Evolutionary conservation across 371 early-diverging fungal species (phyloP).

Genomic region (Syncephalastrum monosporum): DNA sequence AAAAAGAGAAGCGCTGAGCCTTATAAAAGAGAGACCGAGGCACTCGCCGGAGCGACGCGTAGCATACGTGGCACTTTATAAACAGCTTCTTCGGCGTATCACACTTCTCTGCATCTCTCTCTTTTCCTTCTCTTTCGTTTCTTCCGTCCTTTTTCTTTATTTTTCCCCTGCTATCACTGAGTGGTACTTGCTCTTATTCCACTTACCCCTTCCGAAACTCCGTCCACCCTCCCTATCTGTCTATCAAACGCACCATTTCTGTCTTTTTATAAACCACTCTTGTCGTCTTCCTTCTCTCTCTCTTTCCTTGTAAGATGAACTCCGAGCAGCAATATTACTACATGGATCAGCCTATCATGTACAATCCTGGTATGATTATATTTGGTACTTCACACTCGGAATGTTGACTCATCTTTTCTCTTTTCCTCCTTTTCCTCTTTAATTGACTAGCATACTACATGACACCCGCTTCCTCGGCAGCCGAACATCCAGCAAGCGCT

Average conservation of each 20-base stretch:
- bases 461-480: too few species aligned
- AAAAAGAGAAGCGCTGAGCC: slow-evolving; percentile 3
- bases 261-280: slow-evolving; percentile 3
- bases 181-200: background rate
- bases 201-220: slow-evolving; percentile 1
- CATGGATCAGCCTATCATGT: slow-evolving; percentile 27
- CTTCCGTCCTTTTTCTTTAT: slow-evolving; percentile 3
- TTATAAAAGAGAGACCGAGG: too few species aligned
- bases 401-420: slow-evolving; percentile 2
- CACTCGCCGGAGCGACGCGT: slow-evolving; percentile 2
- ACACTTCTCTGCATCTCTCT: slow-evolving; percentile 5
- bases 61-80: slow-evolving; percentile 8
- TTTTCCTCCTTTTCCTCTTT: background rate
- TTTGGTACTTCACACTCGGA: background rate
- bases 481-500: background rate
- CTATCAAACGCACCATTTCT: background rate
- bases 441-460: too few species aligned
- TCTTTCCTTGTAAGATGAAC: slow-evolving; percentile 11
- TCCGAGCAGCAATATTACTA: slow-evolving; percentile 32
- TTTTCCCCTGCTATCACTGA: slow-evolving; percentile 1
- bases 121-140: slow-evolving; percentile 11
- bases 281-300: slow-evolving; percentile 9
- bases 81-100: background rate
- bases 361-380: slow-evolving; percentile 30
- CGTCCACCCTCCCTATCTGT: slow-evolving; percentile 1